Evolutionary conservation across 352 stramenopile species (phyloP).

Genomic region (Phytopythium vexans): DNA sequence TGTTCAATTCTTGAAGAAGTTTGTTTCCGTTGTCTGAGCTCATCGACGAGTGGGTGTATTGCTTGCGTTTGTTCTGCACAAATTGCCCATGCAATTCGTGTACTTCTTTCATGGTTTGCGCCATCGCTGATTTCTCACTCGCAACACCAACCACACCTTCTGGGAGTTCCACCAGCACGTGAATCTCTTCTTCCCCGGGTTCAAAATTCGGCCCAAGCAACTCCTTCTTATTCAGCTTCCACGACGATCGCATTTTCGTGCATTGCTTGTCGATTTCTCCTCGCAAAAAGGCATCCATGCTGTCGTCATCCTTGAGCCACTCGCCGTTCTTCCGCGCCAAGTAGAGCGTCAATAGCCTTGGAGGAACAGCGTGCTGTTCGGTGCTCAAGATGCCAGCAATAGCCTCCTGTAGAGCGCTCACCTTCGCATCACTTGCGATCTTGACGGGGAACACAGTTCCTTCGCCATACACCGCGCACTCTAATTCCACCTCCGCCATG

Average conservation of each 20-base stretch:
- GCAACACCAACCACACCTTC: slow-evolving; percentile 5
- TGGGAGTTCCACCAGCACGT: no score
- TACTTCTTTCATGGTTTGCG: slow-evolving; percentile 9
- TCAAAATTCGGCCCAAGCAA: slow-evolving; percentile 1
- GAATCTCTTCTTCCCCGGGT: slow-evolving; percentile 1
- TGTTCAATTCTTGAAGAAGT: slow-evolving; percentile 25
- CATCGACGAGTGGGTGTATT: slow-evolving; percentile 22
- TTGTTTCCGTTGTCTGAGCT: slow-evolving; percentile 13
- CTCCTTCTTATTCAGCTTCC: slow-evolving; percentile 16
- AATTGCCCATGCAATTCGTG: slow-evolving; percentile 14
- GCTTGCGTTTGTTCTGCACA: slow-evolving; percentile 19
- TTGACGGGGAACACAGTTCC: slow-evolving; percentile 17
- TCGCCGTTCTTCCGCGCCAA: no score
- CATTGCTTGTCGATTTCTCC: slow-evolving; percentile 6
- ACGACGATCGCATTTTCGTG: slow-evolving; percentile 12
- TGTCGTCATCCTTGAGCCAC: slow-evolving; percentile 16
- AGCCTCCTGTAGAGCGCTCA: no score
- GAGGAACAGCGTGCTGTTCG: not conserved
- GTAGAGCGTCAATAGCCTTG: slow-evolving; percentile 13
- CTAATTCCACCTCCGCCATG: no score
- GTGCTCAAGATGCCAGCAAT: slow-evolving; percentile 11
- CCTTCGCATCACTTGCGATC: slow-evolving; percentile 14
- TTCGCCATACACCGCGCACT: slow-evolving; percentile 21
- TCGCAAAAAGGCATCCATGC: slow-evolving; percentile 6
- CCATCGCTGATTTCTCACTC: slow-evolving; percentile 8